phyloP scores from a whole-genome alignment of 148 eudicot genomes.

The Limonium bicolor region DNA sequence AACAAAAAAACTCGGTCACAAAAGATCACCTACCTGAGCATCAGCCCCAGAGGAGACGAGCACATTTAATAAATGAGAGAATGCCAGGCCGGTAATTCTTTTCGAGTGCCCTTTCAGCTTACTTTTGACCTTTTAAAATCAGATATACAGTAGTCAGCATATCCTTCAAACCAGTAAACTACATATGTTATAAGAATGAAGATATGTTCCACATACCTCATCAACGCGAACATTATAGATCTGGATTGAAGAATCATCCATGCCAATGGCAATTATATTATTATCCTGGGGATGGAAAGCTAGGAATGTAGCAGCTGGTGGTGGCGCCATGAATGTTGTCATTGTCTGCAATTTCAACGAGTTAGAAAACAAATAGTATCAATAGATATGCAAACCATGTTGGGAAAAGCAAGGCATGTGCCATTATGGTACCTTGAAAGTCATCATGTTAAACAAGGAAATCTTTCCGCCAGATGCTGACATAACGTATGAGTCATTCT shows the following conservation, averaged over 20 bases:
- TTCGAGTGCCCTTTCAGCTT: slow-evolving; percentile 82
- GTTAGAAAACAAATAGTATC: too few relatives aligned
- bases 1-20: not conserved
- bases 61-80: slow-evolving; percentile 57
- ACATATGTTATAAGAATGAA: too few relatives aligned
- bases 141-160: too few relatives aligned
- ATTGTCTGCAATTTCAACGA: slow-evolving; percentile 82
- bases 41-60: slow-evolving; percentile 91
- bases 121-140: slow-evolving; percentile 88
- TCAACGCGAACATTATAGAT: slow-evolving; percentile 88
- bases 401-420: too few relatives aligned
- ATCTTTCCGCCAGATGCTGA: slow-evolving; percentile 92
- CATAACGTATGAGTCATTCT: slow-evolving; percentile 87
- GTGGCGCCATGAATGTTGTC: slow-evolving; percentile 82
- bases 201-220: slow-evolving; percentile 41
- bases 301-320: slow-evolving; percentile 92
- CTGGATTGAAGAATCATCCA: slow-evolving; percentile 89
- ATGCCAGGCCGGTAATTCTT: slow-evolving; percentile 81
- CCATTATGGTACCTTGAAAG: slow-evolving; percentile 58
- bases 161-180: too few relatives aligned
- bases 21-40: slow-evolving; percentile 48
- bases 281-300: slow-evolving; percentile 93
- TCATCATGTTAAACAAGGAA: slow-evolving; percentile 80
- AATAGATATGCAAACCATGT: not conserved
- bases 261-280: slow-evolving; percentile 90